Base-by-base conservation (phyloP, 2,329 filamentous ascomycete species). In the Fusarium beomiforme region DNA sequence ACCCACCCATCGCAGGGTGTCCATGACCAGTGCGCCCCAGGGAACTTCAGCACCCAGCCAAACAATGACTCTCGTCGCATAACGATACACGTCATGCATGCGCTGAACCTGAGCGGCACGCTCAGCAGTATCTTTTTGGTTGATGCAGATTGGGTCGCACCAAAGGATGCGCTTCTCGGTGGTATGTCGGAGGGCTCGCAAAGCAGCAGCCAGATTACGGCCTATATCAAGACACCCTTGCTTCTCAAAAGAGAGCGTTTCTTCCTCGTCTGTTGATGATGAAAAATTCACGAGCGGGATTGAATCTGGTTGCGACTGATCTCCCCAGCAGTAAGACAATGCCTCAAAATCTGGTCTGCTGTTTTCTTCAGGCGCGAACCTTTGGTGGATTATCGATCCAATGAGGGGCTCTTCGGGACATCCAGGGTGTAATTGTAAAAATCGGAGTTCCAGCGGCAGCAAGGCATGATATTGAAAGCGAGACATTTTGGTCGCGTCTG, bases 131-230 rank as follows among this genome's bases (percentile, higher is more conserved):
- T 61, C 10, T 21, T 13, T 19, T 5, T 61, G 58, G 5, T 61
- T 46, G 11, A 61, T 61, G 14, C 58, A 61, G 19, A 61, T 41
- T 19, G 50, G 56, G 21, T 61, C 58, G 16, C 41, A 56, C 58
- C 58, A 61, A 3, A 60, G 6, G 12, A 14, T 8, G 2, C 58
- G 49, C 1, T 33, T 36, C 9, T 44, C 9, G 1, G 13, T 6
- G 9, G 6, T 4, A 4, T 41, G 14, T 13, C 50, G 58, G 3
- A 61, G 41, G 6, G 34, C 50, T 21, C 41, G 23, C 16, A 61
- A 17, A 12, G 41, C 58, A 7, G 58, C 14, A 16, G 41, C 41
- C 16, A 60, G 8, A 4, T 54, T 59, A 7, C 2, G 13, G 1
- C 57, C 47, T 8, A 59, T 31, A 11, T 19, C 11, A 8, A 59